Evolutionary conservation across 1,139 yeast genomes (phyloP), one percentile per base, ranked within the genome.

Genomic region (Candida albicans): DNA sequence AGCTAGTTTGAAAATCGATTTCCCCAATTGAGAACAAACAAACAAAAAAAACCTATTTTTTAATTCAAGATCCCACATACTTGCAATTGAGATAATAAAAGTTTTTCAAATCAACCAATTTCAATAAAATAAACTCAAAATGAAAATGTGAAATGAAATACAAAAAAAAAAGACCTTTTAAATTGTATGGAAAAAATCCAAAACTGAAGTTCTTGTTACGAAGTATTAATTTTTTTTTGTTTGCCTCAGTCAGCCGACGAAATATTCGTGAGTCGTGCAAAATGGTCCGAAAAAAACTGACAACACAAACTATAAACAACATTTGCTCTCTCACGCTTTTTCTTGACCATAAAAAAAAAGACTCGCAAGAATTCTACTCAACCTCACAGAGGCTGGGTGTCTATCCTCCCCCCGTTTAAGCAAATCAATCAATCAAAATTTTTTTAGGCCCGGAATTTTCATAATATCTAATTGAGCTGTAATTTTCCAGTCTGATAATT

Each of bases 241-340:
- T 28, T 39, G 27, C 30, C 28, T 41, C 34, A 31, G 35, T 35
- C 37, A 35, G 40, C 39, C 33, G 42, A 39, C 45, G 42, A 41
- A 41, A 44, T 35, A 22, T 35, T 22, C 25, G 10, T n/a, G 24
- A 18, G 46, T 40, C 43, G 46, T 43, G 44, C n/a, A 12, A n/a
- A 15, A 22, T 27, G 38, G 24, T n/a, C 22, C 32, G 33, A 30
- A 39, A 41, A 39, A 42, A 32, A 24, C 43, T 45, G 48, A 38
- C 48, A 45, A 45, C 48, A 42, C 46, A 42, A 45, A 45, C 40
- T 35, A 39, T 39, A 45, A 45, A 45, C 45, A 42, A 39, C 35
- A 35, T 32, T 35, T 33, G 36, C 41, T 33, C 33, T 32, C 33
- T 15, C 9, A 26, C 30, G 15, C 25, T 25, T 26, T 32, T 15